Evolutionary conservation across 2,329 filamentous ascomycete genomes (phyloP).

Genomic region (Seiridium unicorne): DNA sequence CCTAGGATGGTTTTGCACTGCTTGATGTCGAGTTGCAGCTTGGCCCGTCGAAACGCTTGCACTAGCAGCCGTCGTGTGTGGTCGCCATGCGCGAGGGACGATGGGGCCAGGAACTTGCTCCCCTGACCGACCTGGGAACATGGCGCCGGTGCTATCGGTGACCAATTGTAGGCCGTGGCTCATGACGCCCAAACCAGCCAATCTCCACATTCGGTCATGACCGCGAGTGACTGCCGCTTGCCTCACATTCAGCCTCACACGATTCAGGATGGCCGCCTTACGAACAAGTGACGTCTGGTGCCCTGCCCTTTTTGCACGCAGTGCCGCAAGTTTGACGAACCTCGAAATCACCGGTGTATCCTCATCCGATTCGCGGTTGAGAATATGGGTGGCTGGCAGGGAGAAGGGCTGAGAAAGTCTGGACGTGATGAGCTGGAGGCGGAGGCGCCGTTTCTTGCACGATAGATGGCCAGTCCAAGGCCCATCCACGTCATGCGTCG

Average conservation of each 20-base stretch:
- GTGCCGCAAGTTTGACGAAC: slow-evolving; percentile 46
- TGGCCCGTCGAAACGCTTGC: not conserved
- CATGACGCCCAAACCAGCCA: slow-evolving; percentile 31
- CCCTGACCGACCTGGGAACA: slow-evolving; percentile 24
- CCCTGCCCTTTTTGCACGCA: slow-evolving; percentile 38
- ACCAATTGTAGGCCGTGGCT: slow-evolving; percentile 33
- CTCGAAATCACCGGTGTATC: slow-evolving; percentile 33
- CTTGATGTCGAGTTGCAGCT: not conserved
- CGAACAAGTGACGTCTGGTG: slow-evolving; percentile 53
- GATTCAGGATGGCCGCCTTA: slow-evolving; percentile 66
- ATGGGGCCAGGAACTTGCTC: slow-evolving; percentile 11
- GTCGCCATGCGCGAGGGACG: slow-evolving; percentile 22
- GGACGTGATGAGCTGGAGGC: slow-evolving; percentile 64
- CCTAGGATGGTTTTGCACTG: too few relatives aligned
- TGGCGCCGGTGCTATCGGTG: slow-evolving; percentile 21
- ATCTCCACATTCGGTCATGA: slow-evolving; percentile 27
- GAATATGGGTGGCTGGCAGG: slow-evolving; percentile 66
- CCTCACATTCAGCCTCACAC: slow-evolving; percentile 47
- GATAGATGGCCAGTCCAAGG: slow-evolving; percentile 47
- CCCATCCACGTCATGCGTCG: slow-evolving; percentile 58
- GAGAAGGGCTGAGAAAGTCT: slow-evolving; percentile 69
- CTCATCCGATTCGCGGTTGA: slow-evolving; percentile 57
- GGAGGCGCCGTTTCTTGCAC: slow-evolving; percentile 67
- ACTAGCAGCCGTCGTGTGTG: slow-evolving; percentile 22
- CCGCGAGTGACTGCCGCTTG: slow-evolving; percentile 31